phyloP scores from a whole-genome alignment of 2,329 filamentous ascomycete genomes.

The Botrytis porri region DNA sequence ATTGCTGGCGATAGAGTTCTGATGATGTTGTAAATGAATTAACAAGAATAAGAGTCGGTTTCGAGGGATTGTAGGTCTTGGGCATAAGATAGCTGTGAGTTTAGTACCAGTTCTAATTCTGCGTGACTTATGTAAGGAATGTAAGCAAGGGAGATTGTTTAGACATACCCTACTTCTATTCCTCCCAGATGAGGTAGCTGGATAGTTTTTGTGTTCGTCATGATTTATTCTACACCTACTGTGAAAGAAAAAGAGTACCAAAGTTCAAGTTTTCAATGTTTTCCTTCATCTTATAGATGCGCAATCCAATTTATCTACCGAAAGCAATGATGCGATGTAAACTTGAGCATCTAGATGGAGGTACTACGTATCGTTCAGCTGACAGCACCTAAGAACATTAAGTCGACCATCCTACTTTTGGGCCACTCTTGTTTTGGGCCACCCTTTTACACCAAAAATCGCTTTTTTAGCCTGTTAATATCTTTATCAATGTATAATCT shows the following conservation, averaged over 20 bases:
- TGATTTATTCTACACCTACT: background rate
- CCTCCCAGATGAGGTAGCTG: constrained; percentile 48
- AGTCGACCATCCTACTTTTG: no score
- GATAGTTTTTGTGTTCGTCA: constrained; percentile 41
- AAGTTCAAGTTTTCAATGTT: background rate
- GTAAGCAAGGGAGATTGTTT: background rate
- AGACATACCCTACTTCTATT: constrained; percentile 46
- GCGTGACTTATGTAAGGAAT: no score
- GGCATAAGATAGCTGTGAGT: constrained; percentile 23
- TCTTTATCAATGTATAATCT: no score
- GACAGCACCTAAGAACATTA: background rate
- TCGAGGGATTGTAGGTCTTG: constrained; percentile 46
- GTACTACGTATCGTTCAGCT: background rate
- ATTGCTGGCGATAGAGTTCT: constrained; percentile 47
- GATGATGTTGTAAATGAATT: constrained; percentile 52
- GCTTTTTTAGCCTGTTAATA: no score
- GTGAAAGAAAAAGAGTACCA: background rate
- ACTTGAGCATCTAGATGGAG: background rate
- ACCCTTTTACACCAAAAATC: no score
- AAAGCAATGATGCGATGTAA: background rate
- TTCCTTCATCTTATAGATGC: background rate
- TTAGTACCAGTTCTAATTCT: background rate
- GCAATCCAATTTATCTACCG: background rate
- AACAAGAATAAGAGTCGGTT: constrained; percentile 51
- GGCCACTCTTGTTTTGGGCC: no score